A percentile compares a stretch with the other conserved stretches of the same genome.
These are phyloP conservation scores for Fusarium oligoseptatum DNA, from an alignment of 2,329 filamentous ascomycete genomes.

Conservation along the genomic window DNA sequence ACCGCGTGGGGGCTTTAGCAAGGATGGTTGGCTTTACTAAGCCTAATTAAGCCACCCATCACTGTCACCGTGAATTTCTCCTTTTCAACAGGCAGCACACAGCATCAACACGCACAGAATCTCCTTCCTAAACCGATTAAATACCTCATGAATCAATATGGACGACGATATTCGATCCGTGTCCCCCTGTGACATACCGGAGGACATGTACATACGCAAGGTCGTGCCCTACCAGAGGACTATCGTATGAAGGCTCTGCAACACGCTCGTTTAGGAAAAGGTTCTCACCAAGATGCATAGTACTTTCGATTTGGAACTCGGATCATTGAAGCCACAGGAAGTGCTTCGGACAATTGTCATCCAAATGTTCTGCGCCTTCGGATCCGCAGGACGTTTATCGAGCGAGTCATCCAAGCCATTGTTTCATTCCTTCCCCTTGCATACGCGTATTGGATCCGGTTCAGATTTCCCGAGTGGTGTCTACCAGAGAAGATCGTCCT, in stretches of 20 bases:
- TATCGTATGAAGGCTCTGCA: not conserved
- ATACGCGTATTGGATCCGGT: not conserved
- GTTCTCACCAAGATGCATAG: not conserved
- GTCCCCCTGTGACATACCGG: not conserved
- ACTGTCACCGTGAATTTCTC: not conserved
- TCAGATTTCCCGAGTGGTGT: conserved; percentile 25
- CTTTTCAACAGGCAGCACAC: not conserved
- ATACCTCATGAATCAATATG: not conserved
- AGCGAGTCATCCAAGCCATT: not conserved
- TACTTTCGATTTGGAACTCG: not conserved
- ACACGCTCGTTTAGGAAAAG: not conserved
- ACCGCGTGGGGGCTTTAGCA: no score
- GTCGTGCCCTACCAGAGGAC: not conserved
- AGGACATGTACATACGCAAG: not conserved
- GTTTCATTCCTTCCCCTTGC: not conserved
- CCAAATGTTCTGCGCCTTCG: not conserved
- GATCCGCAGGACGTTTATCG: not conserved
- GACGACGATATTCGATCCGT: not conserved
- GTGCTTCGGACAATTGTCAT: not conserved
- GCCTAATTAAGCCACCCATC: not conserved
- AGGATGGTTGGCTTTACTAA: no score
- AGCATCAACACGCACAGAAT: not conserved
- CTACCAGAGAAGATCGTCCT: conserved; percentile 38
- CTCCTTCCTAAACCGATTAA: not conserved
- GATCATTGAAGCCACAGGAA: not conserved